Percentiles rank a stretch among this genome's conserved stretches.
Evolutionary conservation across 1,139 yeast genomes (phyloP).

Genomic region (Wickerhamomyces sp.): DNA sequence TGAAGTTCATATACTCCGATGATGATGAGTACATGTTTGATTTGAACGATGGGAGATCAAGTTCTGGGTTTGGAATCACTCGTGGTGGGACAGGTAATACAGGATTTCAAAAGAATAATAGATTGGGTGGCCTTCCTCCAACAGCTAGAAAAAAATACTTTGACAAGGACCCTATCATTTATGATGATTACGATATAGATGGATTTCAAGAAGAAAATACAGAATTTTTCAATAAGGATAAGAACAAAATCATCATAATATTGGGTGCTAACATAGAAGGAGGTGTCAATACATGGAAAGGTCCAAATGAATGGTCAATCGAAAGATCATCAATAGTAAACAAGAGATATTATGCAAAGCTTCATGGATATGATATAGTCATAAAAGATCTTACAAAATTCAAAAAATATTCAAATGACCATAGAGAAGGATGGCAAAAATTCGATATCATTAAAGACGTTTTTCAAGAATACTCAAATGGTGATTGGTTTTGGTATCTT

Average conservation of each 20-base stretch:
- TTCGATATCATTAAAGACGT: slow-evolving; percentile 28
- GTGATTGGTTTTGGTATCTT: slow-evolving; percentile 35
- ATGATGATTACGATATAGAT: slow-evolving; percentile 12
- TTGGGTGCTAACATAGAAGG: slow-evolving; percentile 32
- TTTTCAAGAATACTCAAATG: slow-evolving; percentile 26
- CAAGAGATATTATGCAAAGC: slow-evolving; percentile 29
- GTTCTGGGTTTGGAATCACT: slow-evolving; percentile 20
- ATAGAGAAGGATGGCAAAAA: slow-evolving; percentile 35
- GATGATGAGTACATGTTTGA: slow-evolving; percentile 13
- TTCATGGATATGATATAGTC: slow-evolving; percentile 31
- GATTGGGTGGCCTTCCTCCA: slow-evolving; percentile 23
- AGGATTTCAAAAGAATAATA: slow-evolving; percentile 17
- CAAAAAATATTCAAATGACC: slow-evolving; percentile 31
- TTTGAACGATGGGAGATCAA: slow-evolving; percentile 18
- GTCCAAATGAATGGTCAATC: slow-evolving; percentile 32
- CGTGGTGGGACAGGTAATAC: slow-evolving; percentile 23
- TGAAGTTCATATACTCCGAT: neutral
- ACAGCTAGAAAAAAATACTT: slow-evolving; percentile 10
- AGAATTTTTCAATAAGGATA: slow-evolving; percentile 9
- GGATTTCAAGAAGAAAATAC: neutral
- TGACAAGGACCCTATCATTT: slow-evolving; percentile 12
- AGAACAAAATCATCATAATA: slow-evolving; percentile 28
- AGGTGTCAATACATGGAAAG: slow-evolving; percentile 31
- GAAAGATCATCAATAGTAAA: slow-evolving; percentile 30
- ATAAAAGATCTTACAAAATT: slow-evolving; percentile 28